Percentiles rank a stretch among this genome's conserved stretches.
These are phyloP conservation scores for Solanum chmielewskii DNA, from an alignment of 257 asterid genomes.

Conservation along the genomic window DNA sequence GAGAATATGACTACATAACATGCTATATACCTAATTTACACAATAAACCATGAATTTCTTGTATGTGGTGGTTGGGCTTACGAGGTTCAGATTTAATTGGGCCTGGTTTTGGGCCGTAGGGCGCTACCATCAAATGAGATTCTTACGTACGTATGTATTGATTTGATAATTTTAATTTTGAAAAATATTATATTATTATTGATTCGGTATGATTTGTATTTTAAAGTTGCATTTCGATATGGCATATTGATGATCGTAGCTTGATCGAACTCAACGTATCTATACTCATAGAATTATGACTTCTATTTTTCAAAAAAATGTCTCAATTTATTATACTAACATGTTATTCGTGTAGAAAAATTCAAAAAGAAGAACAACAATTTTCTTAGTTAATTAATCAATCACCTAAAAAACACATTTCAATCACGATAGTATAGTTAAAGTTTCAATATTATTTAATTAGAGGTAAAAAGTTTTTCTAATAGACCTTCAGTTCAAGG, in stretches of 20 bases:
- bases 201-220: too few species aligned
- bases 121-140: neutral
- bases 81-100: neutral
- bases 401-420: neutral
- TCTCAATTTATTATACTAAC: neutral
- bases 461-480: neutral
- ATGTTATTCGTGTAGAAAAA: neutral
- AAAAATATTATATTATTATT: too few species aligned
- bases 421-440: neutral
- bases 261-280: neutral
- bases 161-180: too few species aligned
- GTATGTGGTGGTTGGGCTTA: neutral
- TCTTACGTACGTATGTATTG: too few species aligned
- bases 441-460: neutral
- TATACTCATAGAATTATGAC: neutral
- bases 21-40: too few species aligned
- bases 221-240: too few species aligned
- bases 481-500: neutral
- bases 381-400: too few species aligned
- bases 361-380: too few species aligned
- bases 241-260: neutral
- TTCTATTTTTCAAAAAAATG: rapidly evolving
- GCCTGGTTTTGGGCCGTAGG: neutral
- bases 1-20: too few species aligned
- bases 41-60: neutral